phyloP scores from a whole-genome alignment of 2,329 filamentous ascomycete species.

The Teratosphaeria viscida region DNA sequence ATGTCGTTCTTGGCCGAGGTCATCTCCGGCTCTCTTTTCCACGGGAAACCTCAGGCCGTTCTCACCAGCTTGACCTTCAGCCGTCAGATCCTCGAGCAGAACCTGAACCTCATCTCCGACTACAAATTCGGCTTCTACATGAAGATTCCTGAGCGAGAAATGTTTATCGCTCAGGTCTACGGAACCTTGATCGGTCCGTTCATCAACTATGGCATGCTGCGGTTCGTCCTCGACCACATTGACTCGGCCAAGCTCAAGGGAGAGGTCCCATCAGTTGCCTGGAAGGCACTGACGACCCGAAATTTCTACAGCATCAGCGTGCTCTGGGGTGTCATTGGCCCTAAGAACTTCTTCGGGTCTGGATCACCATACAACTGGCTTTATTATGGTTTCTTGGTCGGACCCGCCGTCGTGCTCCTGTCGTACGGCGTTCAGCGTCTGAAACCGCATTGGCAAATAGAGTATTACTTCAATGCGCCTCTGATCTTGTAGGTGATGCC shows the following conservation, averaged over 20 bases:
- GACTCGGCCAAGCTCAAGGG: conserved; percentile 3
- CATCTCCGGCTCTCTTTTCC: conserved; percentile 21
- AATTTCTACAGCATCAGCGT: conserved; percentile 18
- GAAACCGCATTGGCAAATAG: conserved; percentile 7
- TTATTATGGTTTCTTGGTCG: conserved; percentile 9
- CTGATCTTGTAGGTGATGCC: conserved; percentile 3
- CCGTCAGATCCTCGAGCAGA: conserved; percentile 27
- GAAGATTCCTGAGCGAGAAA: conserved; percentile 29
- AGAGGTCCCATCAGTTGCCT: conserved; percentile 3
- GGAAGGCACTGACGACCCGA: conserved; percentile 5
- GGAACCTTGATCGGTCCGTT: conserved; percentile 19
- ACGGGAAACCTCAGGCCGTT: conserved; percentile 21
- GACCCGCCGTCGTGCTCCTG: conserved; percentile 5
- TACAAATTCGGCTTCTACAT: conserved; percentile 32
- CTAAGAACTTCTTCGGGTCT: conserved; percentile 10
- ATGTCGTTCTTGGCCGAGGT: conserved; percentile 24
- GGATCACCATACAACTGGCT: conserved; percentile 7
- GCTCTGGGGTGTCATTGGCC: conserved; percentile 29
- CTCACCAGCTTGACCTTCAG: conserved; percentile 24
- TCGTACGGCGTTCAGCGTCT: conserved; percentile 6
- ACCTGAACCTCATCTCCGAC: conserved; percentile 25
- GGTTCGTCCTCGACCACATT: conserved; percentile 1
- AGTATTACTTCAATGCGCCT: conserved; percentile 5
- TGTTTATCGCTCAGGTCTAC: conserved; percentile 27
- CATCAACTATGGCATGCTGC: conserved; percentile 6